Evolutionary conservation across 2,329 filamentous ascomycete genomes (phyloP), one percentile per base, ranked within the genome.

Genomic region (Teratosphaeria viscida): DNA sequence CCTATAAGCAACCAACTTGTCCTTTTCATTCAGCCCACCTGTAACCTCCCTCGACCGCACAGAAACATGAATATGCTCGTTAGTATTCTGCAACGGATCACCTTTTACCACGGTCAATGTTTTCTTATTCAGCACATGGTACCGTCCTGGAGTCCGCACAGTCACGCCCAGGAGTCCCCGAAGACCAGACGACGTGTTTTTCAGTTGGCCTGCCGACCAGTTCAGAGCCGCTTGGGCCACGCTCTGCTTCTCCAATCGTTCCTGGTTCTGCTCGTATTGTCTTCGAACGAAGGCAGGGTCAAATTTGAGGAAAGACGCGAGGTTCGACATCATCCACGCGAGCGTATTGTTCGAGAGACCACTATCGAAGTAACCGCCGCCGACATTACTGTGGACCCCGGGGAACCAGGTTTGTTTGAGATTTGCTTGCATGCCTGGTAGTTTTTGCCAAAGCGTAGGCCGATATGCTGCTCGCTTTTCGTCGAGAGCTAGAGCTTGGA

Each of bases 281-380:
- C 74, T 71, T 6, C 74, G 70, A 10, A 79, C 58, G 60, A 76
- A 78, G 27, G 74, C 71, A 3, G 71, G 67, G 53, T 76, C 68
- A 62, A 79, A 73, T 52, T 77, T 75, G 61, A 76, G 64, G 52
- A 75, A 74, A 3, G 71, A 69, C 49, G 73, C 69, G 35, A 80
- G 62, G 60, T 81, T 77, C 29, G 74, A 73, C 65, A 81, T 79
- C 79, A 82, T 82, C 79, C 80, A 82, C 6, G 79, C 79, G 2
- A 82, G 66, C 3, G 77, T 75, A 39, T 81, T 78, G 59, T 81
- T 75, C n/a, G 76, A 71, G 35, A 78, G 70, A 16, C 77, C 71
- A 55, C 72, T 70, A 56, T 77, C 74, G 49, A 67, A 64, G 39
- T 67, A 70, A 10, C 74, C 75, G 34, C 76, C 76, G 16, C 76